phyloP scores from a whole-genome alignment of 768 basidiomycete genomes.

The Podaxis pistillaris region DNA sequence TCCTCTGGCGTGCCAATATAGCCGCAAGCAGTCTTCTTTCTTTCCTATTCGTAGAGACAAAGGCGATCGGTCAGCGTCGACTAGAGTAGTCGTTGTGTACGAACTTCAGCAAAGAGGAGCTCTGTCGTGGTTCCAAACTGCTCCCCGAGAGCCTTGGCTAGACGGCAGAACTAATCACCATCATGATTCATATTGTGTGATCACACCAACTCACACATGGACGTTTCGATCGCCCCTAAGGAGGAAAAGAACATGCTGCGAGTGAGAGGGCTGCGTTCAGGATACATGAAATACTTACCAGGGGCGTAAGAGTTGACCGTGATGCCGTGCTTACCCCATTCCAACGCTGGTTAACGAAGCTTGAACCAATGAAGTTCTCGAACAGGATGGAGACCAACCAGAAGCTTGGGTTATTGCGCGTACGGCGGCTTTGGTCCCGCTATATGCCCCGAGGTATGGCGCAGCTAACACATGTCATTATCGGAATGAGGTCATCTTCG shows the following conservation, averaged over 20 bases:
- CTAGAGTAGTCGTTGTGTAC: neutral
- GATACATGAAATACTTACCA: slow-evolving; percentile 9
- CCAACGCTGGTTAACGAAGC: slow-evolving; percentile 17
- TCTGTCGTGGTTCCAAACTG: neutral
- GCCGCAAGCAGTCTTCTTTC: slow-evolving; percentile 3
- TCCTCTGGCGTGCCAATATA: slow-evolving; percentile 14
- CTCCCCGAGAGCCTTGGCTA: slow-evolving; percentile 6
- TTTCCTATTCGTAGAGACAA: neutral
- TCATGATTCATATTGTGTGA: neutral
- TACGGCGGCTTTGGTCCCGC: slow-evolving; percentile 40
- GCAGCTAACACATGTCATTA: slow-evolving; percentile 3
- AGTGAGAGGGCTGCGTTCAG: neutral
- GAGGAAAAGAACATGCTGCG: neutral
- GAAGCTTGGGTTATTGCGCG: slow-evolving; percentile 39
- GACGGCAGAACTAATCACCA: neutral
- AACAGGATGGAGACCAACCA: slow-evolving; percentile 20
- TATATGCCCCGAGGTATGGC: slow-evolving; percentile 23
- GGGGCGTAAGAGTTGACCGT: slow-evolving; percentile 28
- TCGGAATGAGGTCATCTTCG: neutral
- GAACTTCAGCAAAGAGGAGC: neutral
- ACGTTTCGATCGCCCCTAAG: slow-evolving; percentile 3
- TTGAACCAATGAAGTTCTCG: neutral
- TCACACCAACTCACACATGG: slow-evolving; percentile 1
- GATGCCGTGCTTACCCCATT: slow-evolving; percentile 22
- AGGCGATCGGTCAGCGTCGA: too few species aligned